These are phyloP conservation scores for Tylopilus felleus DNA, from an alignment of 768 basidiomycete species.

Conservation along the genomic window DNA sequence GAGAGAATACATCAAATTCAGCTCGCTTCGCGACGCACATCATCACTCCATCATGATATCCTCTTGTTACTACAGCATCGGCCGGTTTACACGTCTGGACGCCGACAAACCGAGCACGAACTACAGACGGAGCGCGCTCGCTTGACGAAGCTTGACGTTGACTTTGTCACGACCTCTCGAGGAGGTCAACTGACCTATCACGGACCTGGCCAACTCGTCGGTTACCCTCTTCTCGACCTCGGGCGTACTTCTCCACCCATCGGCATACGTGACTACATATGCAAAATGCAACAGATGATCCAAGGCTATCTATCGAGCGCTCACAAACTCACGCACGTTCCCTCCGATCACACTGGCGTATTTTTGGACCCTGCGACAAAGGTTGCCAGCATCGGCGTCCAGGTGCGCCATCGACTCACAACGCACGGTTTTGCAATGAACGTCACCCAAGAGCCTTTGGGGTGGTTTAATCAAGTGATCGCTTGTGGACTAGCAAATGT, in stretches of 20 bases:
- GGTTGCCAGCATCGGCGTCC: slow-evolving; percentile 94
- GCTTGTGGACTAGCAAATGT: slow-evolving; percentile 91
- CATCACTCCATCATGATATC: slow-evolving; percentile 53
- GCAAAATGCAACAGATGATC: slow-evolving; percentile 71
- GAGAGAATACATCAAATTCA: slow-evolving; percentile 69
- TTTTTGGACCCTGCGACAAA: slow-evolving; percentile 81
- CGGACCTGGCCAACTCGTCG: slow-evolving; percentile 95
- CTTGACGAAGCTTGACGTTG: slow-evolving; percentile 77
- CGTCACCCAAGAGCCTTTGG: slow-evolving; percentile 71
- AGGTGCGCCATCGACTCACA: slow-evolving; percentile 91
- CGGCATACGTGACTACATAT: slow-evolving; percentile 80
- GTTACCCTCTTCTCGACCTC: slow-evolving; percentile 91
- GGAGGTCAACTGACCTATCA: slow-evolving; percentile 97
- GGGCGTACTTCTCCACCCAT: slow-evolving; percentile 70
- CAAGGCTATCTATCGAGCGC: slow-evolving; percentile 56
- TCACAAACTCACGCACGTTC: slow-evolving; percentile 53
- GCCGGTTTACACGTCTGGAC: slow-evolving; percentile 94
- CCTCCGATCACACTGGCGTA: slow-evolving; percentile 86
- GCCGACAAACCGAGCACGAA: slow-evolving; percentile 68
- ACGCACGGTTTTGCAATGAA: slow-evolving; percentile 95
- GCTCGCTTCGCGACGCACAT: slow-evolving; percentile 47
- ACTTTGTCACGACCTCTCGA: slow-evolving; percentile 76
- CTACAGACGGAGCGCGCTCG: slow-evolving; percentile 58
- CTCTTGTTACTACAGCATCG: slow-evolving; percentile 84
- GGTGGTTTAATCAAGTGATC: slow-evolving; percentile 85